phyloP scores from a whole-genome alignment of 257 asterid species.

The Plantago major region DNA sequence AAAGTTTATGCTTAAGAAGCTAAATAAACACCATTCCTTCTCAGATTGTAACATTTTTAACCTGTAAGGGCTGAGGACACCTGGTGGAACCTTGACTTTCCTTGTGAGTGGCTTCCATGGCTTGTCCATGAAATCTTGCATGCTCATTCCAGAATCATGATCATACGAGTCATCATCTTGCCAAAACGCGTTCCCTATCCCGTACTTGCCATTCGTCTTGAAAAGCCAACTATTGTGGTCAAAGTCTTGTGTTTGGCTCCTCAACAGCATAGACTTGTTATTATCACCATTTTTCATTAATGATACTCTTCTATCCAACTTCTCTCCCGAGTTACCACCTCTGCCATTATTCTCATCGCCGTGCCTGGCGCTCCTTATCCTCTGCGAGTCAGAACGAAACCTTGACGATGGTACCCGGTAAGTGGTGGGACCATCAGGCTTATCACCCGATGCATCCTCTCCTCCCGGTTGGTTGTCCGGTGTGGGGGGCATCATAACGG shows the following conservation, averaged over 20 bases:
- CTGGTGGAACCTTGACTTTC: conserved; percentile 61
- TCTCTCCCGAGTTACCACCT: conserved; percentile 27
- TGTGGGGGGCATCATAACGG: conserved; percentile 92
- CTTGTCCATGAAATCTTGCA: conserved; percentile 88
- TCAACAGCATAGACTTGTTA: conserved; percentile 68
- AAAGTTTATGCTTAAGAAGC: neutral
- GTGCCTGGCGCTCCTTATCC: conserved; percentile 23
- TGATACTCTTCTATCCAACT: conserved; percentile 69
- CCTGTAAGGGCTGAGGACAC: conserved; percentile 91
- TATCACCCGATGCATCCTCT: conserved; percentile 41
- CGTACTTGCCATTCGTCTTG: conserved; percentile 87
- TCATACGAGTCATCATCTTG: conserved; percentile 67
- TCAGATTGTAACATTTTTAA: neutral
- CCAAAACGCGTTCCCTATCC: conserved; percentile 93
- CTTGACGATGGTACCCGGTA: conserved; percentile 41
- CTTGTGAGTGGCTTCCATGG: conserved; percentile 98
- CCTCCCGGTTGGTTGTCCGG: conserved; percentile 88
- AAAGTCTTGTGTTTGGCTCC: conserved; percentile 88
- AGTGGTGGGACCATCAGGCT: conserved; percentile 67
- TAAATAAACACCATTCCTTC: no score
- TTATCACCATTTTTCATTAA: conserved; percentile 45
- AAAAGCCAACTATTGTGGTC: conserved; percentile 94
- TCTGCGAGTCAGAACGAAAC: conserved; percentile 42
- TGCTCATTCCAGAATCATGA: conserved; percentile 81
- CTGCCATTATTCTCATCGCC: conserved; percentile 27